Evolutionary conservation across 306 rosid genomes (phyloP), one percentile per base, ranked within the genome.

Genomic region (Lotus japonicus): DNA sequence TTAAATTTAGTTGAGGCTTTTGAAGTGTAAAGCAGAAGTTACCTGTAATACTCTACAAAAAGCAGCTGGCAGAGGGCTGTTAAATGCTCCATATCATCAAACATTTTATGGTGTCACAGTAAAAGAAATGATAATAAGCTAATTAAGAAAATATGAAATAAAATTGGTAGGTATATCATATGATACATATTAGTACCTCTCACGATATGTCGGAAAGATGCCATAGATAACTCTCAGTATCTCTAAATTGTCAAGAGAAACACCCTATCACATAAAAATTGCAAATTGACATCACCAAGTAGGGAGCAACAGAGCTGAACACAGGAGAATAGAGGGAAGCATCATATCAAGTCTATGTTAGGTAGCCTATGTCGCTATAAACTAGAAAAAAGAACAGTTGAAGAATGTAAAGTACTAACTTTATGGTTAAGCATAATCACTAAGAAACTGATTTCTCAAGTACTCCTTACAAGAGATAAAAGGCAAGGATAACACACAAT

Each of bases 11-110:
- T 53, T 33, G 74, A 80, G 26, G 79, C 39, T 67, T 79, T 68
- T 23, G 11, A 76, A 76, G 78, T 73, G 70, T 16, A 23, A 44
- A 72, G 44, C 12, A 3, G 59, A 63, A 13, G 41, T 44, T 70
- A 94, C 96, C 98, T 90, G 98, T 71, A 94, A 79, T 68, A 94
- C 88, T 73, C 92, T 90, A 79, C 72, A 64, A 74, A 88, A 94
- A 76, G 89, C 89, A 3, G 98, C 91, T 76, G 88, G 90, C 64
- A 94, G 74, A 2, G 97, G 98, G 76, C 98, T 90, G 87, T 31
- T 62, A 52, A 60, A 81, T 69, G 77, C 46, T 69, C 68, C 68
- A 39, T 50, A 69, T 17, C 66, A 68, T 15, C 68, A 79, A n/a
- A n/a, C n/a, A n/a, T n/a, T n/a, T n/a, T n/a, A n/a, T n/a, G n/a